phyloP scores from a whole-genome alignment of 2,329 filamentous ascomycete species.

The Pseudogymnoascus sp. region DNA sequence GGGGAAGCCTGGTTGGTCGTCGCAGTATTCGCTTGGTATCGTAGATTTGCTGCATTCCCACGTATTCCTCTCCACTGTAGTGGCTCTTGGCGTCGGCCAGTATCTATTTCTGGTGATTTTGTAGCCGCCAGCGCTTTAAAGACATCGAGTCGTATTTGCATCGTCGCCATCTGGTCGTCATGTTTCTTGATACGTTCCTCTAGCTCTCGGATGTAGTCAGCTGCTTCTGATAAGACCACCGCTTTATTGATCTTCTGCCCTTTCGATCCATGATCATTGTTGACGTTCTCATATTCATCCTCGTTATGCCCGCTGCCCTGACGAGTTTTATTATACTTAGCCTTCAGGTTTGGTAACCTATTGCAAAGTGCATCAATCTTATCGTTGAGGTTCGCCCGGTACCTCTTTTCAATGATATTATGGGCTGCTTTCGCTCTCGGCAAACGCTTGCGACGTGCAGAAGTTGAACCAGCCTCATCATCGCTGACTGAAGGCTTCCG shows the following conservation, averaged over 20 bases:
- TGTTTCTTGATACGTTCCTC: slow-evolving; percentile 85
- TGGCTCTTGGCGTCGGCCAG: slow-evolving; percentile 52
- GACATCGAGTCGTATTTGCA: slow-evolving; percentile 71
- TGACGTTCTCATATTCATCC: neutral
- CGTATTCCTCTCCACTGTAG: neutral
- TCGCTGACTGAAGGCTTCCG: slow-evolving; percentile 28
- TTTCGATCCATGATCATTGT: neutral
- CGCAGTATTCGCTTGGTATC: slow-evolving; percentile 29
- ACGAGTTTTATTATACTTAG: neutral
- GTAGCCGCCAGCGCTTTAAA: slow-evolving; percentile 77
- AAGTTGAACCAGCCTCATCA: slow-evolving; percentile 18
- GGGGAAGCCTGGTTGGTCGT: slow-evolving; percentile 32
- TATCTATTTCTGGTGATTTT: slow-evolving; percentile 60
- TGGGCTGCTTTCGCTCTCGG: slow-evolving; percentile 18
- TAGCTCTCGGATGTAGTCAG: slow-evolving; percentile 89
- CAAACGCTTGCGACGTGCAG: neutral
- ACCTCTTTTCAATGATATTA: slow-evolving; percentile 19
- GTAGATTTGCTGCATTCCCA: slow-evolving; percentile 21
- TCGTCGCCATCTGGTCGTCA: slow-evolving; percentile 69
- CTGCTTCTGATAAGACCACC: slow-evolving; percentile 79
- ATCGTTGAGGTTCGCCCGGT: slow-evolving; percentile 23
- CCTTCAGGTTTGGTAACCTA: neutral
- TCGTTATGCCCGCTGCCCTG: neutral
- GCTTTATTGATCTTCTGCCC: neutral
- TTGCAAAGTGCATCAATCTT: slow-evolving; percentile 19